Evolutionary conservation across 1,139 yeast species (phyloP).

Genomic region (Geotrichum europaeum): DNA sequence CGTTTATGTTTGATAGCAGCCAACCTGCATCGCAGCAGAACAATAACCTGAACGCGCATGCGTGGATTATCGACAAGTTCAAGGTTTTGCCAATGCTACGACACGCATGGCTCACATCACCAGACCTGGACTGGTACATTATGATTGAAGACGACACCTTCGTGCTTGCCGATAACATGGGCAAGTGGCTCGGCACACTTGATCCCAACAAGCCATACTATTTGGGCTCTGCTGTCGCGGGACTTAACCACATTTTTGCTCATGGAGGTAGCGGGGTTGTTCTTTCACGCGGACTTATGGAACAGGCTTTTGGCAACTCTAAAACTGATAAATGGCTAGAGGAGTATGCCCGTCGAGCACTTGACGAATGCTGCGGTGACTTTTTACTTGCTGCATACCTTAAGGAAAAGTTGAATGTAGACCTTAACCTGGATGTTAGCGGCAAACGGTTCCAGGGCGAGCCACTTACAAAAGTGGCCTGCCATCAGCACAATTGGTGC

Average conservation of each 20-base stretch:
- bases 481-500: conserved; percentile 30
- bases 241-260: conserved; percentile 30
- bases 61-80: conserved; percentile 37
- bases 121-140: conserved; percentile 35
- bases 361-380: conserved; percentile 35
- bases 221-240: conserved; percentile 25
- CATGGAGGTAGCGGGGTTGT: conserved; percentile 33
- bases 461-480: conserved; percentile 23
- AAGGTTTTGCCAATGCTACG: conserved; percentile 37
- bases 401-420: conserved; percentile 22
- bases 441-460: conserved; percentile 34
- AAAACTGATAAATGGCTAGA: conserved; percentile 22
- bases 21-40: background rate
- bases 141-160: conserved; percentile 38
- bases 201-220: conserved; percentile 30
- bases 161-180: conserved; percentile 29
- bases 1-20: background rate
- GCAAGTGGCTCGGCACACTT: conserved; percentile 26
- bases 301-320: conserved; percentile 22
- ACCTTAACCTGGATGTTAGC: conserved; percentile 22
- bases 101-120: conserved; percentile 33
- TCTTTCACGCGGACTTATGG: conserved; percentile 16
- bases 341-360: conserved; percentile 28
- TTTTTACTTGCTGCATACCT: conserved; percentile 31
- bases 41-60: conserved; percentile 20